phyloP scores from a whole-genome alignment of 345 rosid species.

The Eucalyptus melliodora region DNA sequence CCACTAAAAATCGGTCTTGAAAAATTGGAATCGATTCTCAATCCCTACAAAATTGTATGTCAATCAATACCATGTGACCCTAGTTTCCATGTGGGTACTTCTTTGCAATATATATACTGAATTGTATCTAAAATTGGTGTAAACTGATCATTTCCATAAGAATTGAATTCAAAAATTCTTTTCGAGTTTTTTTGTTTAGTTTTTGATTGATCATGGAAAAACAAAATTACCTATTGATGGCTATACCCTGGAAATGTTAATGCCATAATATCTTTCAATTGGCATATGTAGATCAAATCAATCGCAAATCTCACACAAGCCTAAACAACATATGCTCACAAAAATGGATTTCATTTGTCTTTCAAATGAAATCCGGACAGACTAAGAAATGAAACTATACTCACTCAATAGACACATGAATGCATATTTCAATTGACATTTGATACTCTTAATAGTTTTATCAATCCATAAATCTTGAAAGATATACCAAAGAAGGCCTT shows the following conservation, averaged over 20 bases:
- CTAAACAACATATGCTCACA: background rate
- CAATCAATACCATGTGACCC: background rate
- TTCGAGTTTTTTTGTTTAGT: no score
- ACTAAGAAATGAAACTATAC: background rate
- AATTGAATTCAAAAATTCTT: no score
- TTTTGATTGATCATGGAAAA: no score
- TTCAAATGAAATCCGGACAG: fast-evolving
- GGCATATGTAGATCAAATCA: background rate
- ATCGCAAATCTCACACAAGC: background rate
- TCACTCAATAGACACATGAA: background rate
- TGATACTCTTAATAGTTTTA: background rate
- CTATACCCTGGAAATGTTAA: no score
- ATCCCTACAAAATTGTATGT: background rate
- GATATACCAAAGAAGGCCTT: background rate
- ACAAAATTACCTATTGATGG: no score
- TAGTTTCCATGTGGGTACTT: background rate
- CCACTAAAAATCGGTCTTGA: fast-evolving
- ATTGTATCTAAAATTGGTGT: no score
- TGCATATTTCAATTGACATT: background rate
- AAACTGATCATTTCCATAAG: no score
- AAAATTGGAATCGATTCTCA: background rate
- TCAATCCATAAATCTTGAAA: background rate
- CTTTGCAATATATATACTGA: no score
- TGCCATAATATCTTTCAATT: background rate
- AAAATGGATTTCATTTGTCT: background rate